A percentile compares a stretch with the other conserved stretches of the same genome.
These are phyloP conservation scores for Pseudogymnoascus sp. DNA, from an alignment of 2,329 filamentous ascomycete genomes.

Conservation along the genomic window DNA sequence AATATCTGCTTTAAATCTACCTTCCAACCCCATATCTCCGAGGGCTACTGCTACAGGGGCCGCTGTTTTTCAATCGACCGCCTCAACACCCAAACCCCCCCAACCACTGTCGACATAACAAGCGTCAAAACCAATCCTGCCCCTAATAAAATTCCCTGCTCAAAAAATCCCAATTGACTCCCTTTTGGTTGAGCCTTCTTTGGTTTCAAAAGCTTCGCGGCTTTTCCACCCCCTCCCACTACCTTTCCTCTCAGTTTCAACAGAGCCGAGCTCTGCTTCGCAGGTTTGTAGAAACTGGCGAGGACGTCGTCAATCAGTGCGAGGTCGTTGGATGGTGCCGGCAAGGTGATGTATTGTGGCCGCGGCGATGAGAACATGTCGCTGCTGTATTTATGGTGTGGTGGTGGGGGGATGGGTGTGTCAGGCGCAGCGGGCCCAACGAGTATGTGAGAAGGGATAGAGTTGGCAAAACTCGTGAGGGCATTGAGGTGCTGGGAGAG, in stretches of 20 bases:
- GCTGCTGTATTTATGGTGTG: constrained; percentile 32
- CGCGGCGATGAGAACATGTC: constrained; percentile 37
- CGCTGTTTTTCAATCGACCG: background rate
- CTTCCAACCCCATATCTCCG: background rate
- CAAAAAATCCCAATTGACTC: constrained; percentile 38
- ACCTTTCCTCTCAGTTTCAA: background rate
- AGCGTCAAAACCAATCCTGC: background rate
- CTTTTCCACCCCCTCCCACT: background rate
- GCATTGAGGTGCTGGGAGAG: constrained; percentile 31
- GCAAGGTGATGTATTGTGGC: constrained; percentile 33
- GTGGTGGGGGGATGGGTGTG: constrained; percentile 21
- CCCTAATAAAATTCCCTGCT: constrained; percentile 30
- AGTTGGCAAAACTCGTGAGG: constrained; percentile 15
- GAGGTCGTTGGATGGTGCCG: background rate
- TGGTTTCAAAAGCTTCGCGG: background rate
- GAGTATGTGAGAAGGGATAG: background rate
- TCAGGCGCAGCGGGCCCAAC: constrained; percentile 30
- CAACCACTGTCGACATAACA: background rate
- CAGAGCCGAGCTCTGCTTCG: background rate
- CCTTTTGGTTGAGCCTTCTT: constrained; percentile 25
- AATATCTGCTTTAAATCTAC: background rate
- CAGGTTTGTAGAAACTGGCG: background rate
- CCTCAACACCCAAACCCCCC: background rate
- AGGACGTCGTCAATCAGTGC: background rate
- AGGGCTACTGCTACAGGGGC: background rate